Evolutionary conservation across 2,329 filamentous ascomycete species (phyloP), one percentile per base, ranked within the genome.

Genomic region (Beauveria asiatica): DNA sequence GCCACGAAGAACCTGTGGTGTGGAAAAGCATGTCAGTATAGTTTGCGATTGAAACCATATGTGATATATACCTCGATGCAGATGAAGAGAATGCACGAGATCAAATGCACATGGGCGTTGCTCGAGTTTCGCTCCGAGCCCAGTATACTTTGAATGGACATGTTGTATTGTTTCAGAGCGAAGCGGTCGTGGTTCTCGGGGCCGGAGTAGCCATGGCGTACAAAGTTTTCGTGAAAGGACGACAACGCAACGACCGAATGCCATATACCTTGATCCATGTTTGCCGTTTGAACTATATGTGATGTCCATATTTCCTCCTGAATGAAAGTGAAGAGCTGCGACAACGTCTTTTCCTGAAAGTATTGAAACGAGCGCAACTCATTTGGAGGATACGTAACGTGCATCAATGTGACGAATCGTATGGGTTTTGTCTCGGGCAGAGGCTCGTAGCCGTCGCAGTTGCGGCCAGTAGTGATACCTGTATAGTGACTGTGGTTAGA

Each of bases 81-180:
- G 33, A 61, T 57, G 53, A 57, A 61, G 4, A 61, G 45, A 17
- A 61, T 61, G 53, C 59, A 61, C 7, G 59, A 61, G 3, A 57
- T 52, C 17, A 61, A n/a, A 27, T 61, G 59, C 3, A 57, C 39
- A 33, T 61, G 52, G 30, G 59, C 59, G 27, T 57, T 57, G 39
- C 52, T 57, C 0, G 52, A 45, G 25, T 39, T 61, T 23, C 46
- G 23, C 21, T 61, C 10, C 3, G 54, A 54, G 0, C 27, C 54
- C 27, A 57, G 42, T 30, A 61, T 61, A 13, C 53, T 41, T 9
- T 61, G 53, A 27, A 61, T 56, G 3, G 59, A 61, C 41, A 57
- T 46, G 49, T 61, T 61, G 48, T 61, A 61, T 16, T 61, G 59
- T 17, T 54, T 56, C 17, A 61, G 48, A 4, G 59, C 59, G 41